Conservation (phyloP, 1,284 basidiomycete species). For the Tilletia walkeri region DNA sequence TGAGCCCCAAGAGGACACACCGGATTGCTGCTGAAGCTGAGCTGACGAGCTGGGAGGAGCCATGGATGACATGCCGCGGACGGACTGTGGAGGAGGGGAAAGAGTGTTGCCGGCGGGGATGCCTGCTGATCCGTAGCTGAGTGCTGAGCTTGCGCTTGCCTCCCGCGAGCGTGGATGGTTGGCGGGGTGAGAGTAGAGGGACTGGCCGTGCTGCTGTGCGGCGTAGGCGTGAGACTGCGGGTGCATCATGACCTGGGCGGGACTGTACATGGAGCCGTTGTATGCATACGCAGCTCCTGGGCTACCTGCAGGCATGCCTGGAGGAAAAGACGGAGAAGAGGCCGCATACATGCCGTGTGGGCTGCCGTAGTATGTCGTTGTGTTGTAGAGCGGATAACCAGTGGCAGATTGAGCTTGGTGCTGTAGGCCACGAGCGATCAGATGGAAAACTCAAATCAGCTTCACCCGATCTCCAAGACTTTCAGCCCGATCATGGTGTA, state of each 20-base stretch:
- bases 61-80: not conserved
- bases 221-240: not conserved
- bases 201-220: not conserved
- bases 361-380: slow-evolving; percentile 3
- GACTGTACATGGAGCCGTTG: not conserved
- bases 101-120: not conserved
- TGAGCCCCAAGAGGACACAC: not conserved
- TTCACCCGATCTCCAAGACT: no score
- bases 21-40: not conserved
- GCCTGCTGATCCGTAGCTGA: slow-evolving; percentile 7
- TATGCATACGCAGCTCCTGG: not conserved
- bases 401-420: not conserved
- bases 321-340: not conserved
- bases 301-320: not conserved
- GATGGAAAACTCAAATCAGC: no score
- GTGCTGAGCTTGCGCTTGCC: not conserved
- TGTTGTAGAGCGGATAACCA: slow-evolving; percentile 6
- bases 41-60: not conserved
- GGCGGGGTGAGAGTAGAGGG: not conserved
- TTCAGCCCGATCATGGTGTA: no score
- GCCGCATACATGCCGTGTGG: slow-evolving; percentile 1
- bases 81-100: not conserved
- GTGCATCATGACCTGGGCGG: not conserved
- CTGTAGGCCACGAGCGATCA: not conserved
- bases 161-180: slow-evolving; percentile 6